Conservation (phyloP, 805 yeast genomes). For the Candida saitoana region DNA sequence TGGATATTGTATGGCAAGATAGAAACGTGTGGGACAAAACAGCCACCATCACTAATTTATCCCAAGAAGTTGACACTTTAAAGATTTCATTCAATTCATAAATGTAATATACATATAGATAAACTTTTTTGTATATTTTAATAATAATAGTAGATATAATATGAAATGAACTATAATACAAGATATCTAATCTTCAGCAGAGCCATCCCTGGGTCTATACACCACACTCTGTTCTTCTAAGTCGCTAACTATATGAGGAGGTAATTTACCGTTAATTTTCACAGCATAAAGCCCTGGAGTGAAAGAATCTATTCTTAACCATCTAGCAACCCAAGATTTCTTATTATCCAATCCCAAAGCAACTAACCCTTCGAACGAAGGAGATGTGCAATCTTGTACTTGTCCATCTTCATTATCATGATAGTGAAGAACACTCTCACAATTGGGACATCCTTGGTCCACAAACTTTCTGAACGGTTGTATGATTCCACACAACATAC, state of each 20-base stretch:
- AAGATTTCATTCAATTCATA: constrained; percentile 3
- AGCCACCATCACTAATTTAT: constrained; percentile 30
- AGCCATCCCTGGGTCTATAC: constrained; percentile 94
- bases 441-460: constrained; percentile 90
- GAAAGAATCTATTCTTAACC: constrained; percentile 89
- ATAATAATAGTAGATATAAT: background rate
- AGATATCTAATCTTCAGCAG: constrained; percentile 53
- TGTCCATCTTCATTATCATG: constrained; percentile 77
- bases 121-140: background rate
- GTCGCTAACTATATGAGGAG: constrained; percentile 75
- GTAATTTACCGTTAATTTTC: constrained; percentile 85
- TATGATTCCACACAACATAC: constrained; percentile 94
- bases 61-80: constrained; percentile 8
- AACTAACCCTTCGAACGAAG: constrained; percentile 91
- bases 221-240: constrained; percentile 70
- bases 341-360: constrained; percentile 79
- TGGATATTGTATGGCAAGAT: constrained; percentile 70
- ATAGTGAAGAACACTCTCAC: constrained; percentile 80
- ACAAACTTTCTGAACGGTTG: constrained; percentile 73
- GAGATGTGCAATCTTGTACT: constrained; percentile 89
- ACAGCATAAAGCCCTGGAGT: constrained; percentile 91
- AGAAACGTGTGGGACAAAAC: constrained; percentile 48
- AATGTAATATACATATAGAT: background rate
- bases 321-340: constrained; percentile 91
- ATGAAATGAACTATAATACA: background rate